These are phyloP conservation scores for Endotrypanum monterogeii DNA, from an alignment of 208 protist genomes.

Conservation along the genomic window DNA sequence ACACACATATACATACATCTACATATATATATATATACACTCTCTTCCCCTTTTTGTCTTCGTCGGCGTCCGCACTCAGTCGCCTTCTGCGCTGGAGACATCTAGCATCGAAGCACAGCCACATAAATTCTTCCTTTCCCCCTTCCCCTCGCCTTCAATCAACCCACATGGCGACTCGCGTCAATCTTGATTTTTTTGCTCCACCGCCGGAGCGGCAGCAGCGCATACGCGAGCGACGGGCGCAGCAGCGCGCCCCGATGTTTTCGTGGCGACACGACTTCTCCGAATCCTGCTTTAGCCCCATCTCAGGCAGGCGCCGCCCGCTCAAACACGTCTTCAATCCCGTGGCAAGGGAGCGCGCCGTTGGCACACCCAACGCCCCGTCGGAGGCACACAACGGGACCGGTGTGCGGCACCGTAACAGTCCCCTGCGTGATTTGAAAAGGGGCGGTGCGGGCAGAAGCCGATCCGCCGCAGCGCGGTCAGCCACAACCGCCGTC, in stretches of 20 bases:
- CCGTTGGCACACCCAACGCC: background rate
- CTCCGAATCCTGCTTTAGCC: conserved; percentile 21
- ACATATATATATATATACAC: too few relatives aligned
- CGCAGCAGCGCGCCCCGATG: conserved; percentile 46
- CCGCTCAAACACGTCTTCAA: conserved; percentile 11
- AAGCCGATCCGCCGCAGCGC: background rate
- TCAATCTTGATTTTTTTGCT: conserved; percentile 47
- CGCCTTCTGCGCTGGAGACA: too few relatives aligned
- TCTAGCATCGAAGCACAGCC: too few relatives aligned
- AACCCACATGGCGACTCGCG: conserved; percentile 22
- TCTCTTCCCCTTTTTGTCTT: too few relatives aligned
- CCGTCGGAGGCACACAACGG: background rate
- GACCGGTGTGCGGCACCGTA: background rate
- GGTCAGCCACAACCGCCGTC: conserved; percentile 5
- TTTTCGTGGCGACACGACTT: conserved; percentile 48
- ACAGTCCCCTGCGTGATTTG: background rate
- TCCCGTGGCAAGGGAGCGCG: conserved; percentile 22
- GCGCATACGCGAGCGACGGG: conserved; percentile 17
- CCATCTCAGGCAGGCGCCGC: conserved; percentile 17
- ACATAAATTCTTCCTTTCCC: background rate
- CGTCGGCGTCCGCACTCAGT: too few relatives aligned
- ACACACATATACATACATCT: background rate
- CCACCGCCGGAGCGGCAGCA: conserved; percentile 28
- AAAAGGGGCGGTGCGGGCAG: background rate
- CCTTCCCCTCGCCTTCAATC: background rate